Base-by-base conservation (phyloP, 345 rosid genomes). In the Brassica cretica region DNA sequence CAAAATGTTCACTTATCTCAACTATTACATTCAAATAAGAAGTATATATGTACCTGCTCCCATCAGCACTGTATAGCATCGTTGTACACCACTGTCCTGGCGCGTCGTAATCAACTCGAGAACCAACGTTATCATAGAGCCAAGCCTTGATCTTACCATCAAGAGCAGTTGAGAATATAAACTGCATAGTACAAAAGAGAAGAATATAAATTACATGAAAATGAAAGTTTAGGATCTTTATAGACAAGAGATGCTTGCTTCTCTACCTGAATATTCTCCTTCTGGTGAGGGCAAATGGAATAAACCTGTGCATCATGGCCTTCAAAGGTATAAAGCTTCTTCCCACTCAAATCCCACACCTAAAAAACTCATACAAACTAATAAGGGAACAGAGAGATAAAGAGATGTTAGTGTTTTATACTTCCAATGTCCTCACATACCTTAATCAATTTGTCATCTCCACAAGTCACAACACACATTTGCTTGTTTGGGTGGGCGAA, bases 131-230 rank as follows among this genome's bases (percentile, higher is more conserved):
- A 75, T 90, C 98, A 83, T 94, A 89, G 44, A 90, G 84, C 98
- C 97, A 92, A 39, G 98, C 97, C 85, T 94, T 94, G 70, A 94
- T 92, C 83, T 89, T 94, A 27, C 98, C 98, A 86, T 94, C 94
- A 3, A 83, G 49, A 61, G 97, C 89, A 30, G 98, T 94, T 74
- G 98, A 94, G 77, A 93, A 91, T 72, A 93, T 84, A 70, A 93
- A 93, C 98, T 91, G 90, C 59, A 53, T 53, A 15, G 59, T 16
- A 6, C 7, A 35, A 53, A 53, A 53, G 59, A 53, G 24, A 53
- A 16, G 6, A 2, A 53, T 1, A 53, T 53, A 16, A 53, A 53
- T 1, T 15, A 16, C 59, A 53, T 53, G 59, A 53, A 53, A 53
- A 53, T 6, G 59, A 53, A 53, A 53, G 59, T 6, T 6, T 15